Evolutionary conservation across 371 early-diverging fungal genomes (phyloP), one percentile per base, ranked within the genome.

Genomic region (Mucor ambiguus): DNA sequence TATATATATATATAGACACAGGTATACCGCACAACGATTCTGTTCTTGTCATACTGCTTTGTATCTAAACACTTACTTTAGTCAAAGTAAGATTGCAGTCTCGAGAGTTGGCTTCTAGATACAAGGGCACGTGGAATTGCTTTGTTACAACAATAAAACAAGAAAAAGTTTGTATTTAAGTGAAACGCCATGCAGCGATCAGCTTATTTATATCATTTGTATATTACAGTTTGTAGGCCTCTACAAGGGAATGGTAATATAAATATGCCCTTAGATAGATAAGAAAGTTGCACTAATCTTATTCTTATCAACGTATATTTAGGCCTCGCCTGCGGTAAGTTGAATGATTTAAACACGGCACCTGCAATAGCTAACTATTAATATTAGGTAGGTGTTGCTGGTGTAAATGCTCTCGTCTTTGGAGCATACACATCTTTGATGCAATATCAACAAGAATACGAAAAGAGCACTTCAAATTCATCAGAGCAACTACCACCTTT

Each of bases 381-480:
- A 35, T 35, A 2, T 12, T 75, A 87, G 86, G 87, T 78, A 32
- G 89, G 89, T 65, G 90, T 89, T 12, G 88, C 87, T 33, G 73
- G 79, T 43, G 84, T 87, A 29, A 90, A 90, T 69, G 88, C 90
- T 9, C 59, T 89, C 2, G 81, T 90, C 2, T 90, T 90, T 73
- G 87, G 89, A n/a, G 86, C 87, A 0, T 88, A 87, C 57, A 87
- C 85, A 7, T 80, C 74, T 29, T 66, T 88, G 6, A 77, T 90
- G 63, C 72, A 85, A 44, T 61, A 75, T 20, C 87, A 88, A 72
- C 75, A 78, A 62, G 59, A 63, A 24, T 16, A 41, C 20, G 44
- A 58, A 3, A 14, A 49, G 9, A 2, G 18, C 16, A 20, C n/a
- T 18, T 48, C 41, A 44, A 20, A 4, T 0, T 11, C 37, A 24